Percentiles rank a stretch among this genome's conserved stretches.
Evolutionary conservation across 306 rosid genomes (phyloP).

Genomic region (Elaeagnus macrophylla): DNA sequence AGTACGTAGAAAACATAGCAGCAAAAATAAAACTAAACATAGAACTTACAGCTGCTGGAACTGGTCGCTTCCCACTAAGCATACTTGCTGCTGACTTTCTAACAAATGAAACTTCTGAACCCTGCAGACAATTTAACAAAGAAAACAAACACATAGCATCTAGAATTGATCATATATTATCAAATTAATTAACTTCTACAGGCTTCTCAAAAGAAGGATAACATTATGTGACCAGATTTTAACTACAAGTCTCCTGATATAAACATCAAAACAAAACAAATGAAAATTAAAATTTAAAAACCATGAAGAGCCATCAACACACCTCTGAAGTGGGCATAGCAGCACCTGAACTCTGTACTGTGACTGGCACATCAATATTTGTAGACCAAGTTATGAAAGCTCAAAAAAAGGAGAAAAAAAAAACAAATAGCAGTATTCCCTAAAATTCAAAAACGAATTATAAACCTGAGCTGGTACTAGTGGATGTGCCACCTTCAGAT

Average conservation of each 20-base stretch:
- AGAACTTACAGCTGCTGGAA: slow-evolving; percentile 70
- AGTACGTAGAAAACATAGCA: not conserved
- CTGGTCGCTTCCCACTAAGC: slow-evolving; percentile 98
- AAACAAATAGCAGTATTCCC: not conserved
- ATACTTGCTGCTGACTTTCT: slow-evolving; percentile 91
- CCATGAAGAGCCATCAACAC: not conserved
- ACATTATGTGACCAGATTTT: not conserved
- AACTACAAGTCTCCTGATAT: not conserved
- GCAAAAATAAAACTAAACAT: slow-evolving; percentile 6
- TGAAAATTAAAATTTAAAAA: not conserved
- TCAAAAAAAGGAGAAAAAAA: not conserved
- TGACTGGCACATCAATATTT: slow-evolving; percentile 34
- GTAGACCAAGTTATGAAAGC: slow-evolving; percentile 13
- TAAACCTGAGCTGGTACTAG: slow-evolving; percentile 58
- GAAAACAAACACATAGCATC: not conserved
- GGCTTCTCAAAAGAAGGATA: not conserved
- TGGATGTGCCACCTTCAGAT: slow-evolving; percentile 62
- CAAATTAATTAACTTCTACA: not conserved
- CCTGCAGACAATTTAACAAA: slow-evolving; percentile 27
- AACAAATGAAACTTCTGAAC: slow-evolving; percentile 56
- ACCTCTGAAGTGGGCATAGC: slow-evolving; percentile 51
- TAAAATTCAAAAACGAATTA: slow-evolving; percentile 12
- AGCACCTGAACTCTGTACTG: slow-evolving; percentile 60
- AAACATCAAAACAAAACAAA: not conserved
- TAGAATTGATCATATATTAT: slow-evolving; percentile 2